Base-by-base conservation (phyloP, 768 basidiomycete species). In the Serendipita sp. region DNA sequence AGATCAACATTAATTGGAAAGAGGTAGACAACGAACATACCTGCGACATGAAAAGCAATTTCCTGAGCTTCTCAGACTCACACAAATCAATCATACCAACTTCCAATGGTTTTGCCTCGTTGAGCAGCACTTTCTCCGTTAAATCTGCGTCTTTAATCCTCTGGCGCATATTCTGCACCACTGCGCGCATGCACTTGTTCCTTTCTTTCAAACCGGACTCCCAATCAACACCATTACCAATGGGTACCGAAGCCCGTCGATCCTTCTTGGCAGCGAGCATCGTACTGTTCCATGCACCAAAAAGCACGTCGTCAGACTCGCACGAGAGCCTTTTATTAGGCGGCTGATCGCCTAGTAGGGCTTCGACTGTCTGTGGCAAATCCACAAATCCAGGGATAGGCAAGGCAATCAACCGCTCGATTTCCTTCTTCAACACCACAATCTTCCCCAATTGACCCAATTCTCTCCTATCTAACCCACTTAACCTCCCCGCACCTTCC, bases 11-110 rank as follows among this genome's bases (percentile, higher is more conserved):
- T 23, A 23, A 23, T 23, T 23, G 23, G 23, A 23, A 23, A 41
- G 38, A 13, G 38, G 38, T 41, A 41, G 38, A 13, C 38, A 32
- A 23, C 1, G 11, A 2, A 70, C 73, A 13, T 63, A 79, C 80
- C 74, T 81, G 79, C 69, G 79, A 79, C 77, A 81, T 80, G 67
- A 78, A 80, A 67, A 81, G 79, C 2, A 81, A 70, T 67, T 80
- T 81, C n/a, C 79, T 74, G 38, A 81, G 68, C 32, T 76, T 73
- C 2, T 74, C 72, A 51, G 71, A 47, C 18, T 64, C 71, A 68
- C 80, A 81, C 16, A 81, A 69, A 67, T 81, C 79, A 77, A 80
- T 76, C 67, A 79, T 80, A 35, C 74, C 71, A 0, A 76, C 72
- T 1, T 75, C 73, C 2, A 81, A 67, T 11, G 71, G 66, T 60